These are phyloP conservation scores for Trichoderma polysporum DNA, from an alignment of 2,329 filamentous ascomycete species.

Conservation along the genomic window DNA sequence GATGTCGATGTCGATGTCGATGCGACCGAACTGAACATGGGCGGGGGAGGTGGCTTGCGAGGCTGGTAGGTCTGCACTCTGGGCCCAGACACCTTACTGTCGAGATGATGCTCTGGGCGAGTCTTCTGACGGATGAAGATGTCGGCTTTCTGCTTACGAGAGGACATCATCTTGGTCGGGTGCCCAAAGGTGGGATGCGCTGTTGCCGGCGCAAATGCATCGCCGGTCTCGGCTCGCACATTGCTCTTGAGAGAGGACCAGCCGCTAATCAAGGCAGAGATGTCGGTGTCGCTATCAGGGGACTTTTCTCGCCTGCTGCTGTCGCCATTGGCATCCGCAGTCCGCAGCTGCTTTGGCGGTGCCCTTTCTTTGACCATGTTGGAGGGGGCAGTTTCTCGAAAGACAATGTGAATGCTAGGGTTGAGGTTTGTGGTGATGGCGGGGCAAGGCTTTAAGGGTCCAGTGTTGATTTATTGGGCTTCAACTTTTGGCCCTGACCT, in stretches of 20 bases:
- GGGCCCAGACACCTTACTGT: constrained; percentile 49
- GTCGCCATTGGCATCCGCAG: constrained; percentile 37
- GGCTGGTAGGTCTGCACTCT: constrained; percentile 48
- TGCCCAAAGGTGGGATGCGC: constrained; percentile 38
- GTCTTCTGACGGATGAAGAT: constrained; percentile 55
- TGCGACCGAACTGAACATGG: constrained; percentile 48
- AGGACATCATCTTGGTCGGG: constrained; percentile 46
- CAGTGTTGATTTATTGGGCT: background rate
- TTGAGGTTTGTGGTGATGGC: background rate
- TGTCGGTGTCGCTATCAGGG: constrained; percentile 37
- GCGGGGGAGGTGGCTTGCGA: constrained; percentile 46
- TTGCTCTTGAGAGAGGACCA: constrained; percentile 30
- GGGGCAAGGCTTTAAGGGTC: constrained; percentile 8
- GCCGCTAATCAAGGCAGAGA: constrained; percentile 35
- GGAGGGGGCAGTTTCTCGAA: constrained; percentile 21
- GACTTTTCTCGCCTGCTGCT: constrained; percentile 29
- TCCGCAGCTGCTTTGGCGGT: constrained; percentile 45
- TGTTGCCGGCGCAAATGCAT: constrained; percentile 25
- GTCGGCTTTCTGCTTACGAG: constrained; percentile 55
- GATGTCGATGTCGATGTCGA: constrained; percentile 13
- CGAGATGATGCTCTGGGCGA: constrained; percentile 58
- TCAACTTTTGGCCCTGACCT: background rate
- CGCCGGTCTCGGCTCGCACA: constrained; percentile 22
- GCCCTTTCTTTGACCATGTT: constrained; percentile 50
- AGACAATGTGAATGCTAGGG: background rate